Evolutionary conservation across 2,329 filamentous ascomycete genomes (phyloP).

Genomic region (Coleophoma eucalyptorum): DNA sequence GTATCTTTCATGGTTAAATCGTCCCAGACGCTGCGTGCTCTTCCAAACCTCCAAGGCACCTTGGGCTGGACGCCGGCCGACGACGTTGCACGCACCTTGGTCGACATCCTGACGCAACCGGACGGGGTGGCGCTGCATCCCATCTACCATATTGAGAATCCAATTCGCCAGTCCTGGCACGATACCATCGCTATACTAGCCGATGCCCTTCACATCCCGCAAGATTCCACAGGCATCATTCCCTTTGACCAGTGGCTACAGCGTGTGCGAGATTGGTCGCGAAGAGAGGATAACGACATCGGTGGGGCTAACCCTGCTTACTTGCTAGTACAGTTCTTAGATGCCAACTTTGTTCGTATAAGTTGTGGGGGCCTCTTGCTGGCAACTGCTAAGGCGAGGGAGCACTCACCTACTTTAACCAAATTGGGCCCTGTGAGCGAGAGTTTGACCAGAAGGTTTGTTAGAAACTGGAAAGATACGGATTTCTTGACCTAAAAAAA

Average conservation of each 20-base stretch:
- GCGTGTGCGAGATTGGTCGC: not conserved
- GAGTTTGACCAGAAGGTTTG: not conserved
- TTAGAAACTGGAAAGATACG: not conserved
- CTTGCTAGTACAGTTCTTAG: not conserved
- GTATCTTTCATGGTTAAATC: constrained; percentile 46
- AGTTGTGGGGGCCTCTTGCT: not conserved
- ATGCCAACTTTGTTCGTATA: not conserved
- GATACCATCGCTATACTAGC: constrained; percentile 31
- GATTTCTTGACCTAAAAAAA: not conserved
- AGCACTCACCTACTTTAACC: not conserved
- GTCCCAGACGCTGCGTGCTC: constrained; percentile 36
- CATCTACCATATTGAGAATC: constrained; percentile 43
- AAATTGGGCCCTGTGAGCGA: not conserved
- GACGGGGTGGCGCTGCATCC: constrained; percentile 17
- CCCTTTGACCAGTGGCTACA: not conserved
- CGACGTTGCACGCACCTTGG: constrained; percentile 28
- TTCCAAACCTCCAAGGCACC: constrained; percentile 40
- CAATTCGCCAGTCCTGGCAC: constrained; percentile 35
- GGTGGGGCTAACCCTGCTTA: not conserved
- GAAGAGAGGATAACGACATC: not conserved
- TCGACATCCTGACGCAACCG: constrained; percentile 31
- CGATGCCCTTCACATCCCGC: constrained; percentile 26
- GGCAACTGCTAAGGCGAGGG: not conserved
- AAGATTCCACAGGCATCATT: too few relatives aligned
- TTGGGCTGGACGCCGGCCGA: constrained; percentile 48